phyloP scores from a whole-genome alignment of 2,329 filamentous ascomycete genomes.

The Sporothrix variecibatus region DNA sequence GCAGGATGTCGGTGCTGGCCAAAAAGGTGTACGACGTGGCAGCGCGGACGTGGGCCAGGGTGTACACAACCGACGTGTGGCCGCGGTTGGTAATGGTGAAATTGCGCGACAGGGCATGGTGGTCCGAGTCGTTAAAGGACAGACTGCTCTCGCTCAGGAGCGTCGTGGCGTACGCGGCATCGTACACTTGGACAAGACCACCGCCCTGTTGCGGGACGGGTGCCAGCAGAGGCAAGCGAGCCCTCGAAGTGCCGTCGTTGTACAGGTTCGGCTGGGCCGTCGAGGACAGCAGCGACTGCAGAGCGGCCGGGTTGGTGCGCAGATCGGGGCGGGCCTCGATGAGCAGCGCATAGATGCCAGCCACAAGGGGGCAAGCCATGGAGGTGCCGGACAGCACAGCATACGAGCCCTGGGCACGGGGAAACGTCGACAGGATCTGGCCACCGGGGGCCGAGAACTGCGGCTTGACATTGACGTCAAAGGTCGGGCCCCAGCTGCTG shows the following conservation, averaged over 20 bases:
- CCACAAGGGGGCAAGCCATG: slow-evolving; percentile 52
- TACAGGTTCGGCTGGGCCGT: slow-evolving; percentile 53
- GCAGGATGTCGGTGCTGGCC: slow-evolving; percentile 37
- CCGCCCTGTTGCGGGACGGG: slow-evolving; percentile 63
- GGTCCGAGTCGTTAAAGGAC: slow-evolving; percentile 66
- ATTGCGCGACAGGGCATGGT: slow-evolving; percentile 52
- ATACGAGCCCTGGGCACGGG: slow-evolving; percentile 45
- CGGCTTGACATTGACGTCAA: slow-evolving; percentile 51
- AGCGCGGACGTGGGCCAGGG: slow-evolving; percentile 53
- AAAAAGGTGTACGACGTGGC: slow-evolving; percentile 52
- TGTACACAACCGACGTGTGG: slow-evolving; percentile 52
- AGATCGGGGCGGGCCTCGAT: slow-evolving; percentile 51
- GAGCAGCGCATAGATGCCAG: slow-evolving; percentile 56
- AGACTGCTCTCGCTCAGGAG: slow-evolving; percentile 58
- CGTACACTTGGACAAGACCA: slow-evolving; percentile 61
- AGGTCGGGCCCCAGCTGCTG: slow-evolving; percentile 51
- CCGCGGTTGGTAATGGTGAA: slow-evolving; percentile 61
- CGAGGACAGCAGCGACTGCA: slow-evolving; percentile 53
- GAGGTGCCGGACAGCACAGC: slow-evolving; percentile 55
- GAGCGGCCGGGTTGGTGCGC: slow-evolving; percentile 48
- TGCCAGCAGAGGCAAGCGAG: slow-evolving; percentile 43
- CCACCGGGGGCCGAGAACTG: slow-evolving; percentile 52
- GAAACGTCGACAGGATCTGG: slow-evolving; percentile 55
- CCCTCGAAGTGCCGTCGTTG: slow-evolving; percentile 44
- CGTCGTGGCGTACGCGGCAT: slow-evolving; percentile 58